These are phyloP conservation scores for Hypoxylon fuscum DNA, from an alignment of 495 filamentous ascomycete genomes.

Conservation along the genomic window DNA sequence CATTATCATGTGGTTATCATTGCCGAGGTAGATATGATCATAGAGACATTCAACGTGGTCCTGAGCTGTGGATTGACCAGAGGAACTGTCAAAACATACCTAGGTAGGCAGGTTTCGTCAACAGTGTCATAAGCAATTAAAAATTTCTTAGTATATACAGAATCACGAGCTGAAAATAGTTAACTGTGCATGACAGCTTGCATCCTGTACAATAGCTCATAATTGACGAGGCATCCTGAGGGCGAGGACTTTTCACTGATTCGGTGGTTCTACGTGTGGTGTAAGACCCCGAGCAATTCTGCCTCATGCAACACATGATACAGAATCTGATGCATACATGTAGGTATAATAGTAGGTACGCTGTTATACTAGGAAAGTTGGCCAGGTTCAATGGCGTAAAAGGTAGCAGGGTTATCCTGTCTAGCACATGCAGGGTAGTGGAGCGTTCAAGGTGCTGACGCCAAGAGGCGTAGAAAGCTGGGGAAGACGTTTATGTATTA, in stretches of 20 bases:
- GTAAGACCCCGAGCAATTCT: not conserved
- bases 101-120: too few species aligned
- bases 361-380: not conserved
- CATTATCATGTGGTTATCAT: too few species aligned
- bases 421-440: not conserved
- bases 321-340: too few species aligned
- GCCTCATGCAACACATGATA: not conserved
- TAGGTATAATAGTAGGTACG: not conserved
- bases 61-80: too few species aligned
- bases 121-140: too few species aligned
- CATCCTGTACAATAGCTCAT: not conserved
- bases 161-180: too few species aligned
- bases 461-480: conserved; percentile 8
- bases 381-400: not conserved
- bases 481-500: not conserved
- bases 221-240: not conserved
- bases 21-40: too few species aligned
- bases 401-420: not conserved
- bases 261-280: not conserved
- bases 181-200: not conserved
- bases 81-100: too few species aligned
- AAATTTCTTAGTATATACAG: too few species aligned
- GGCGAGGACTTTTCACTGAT: not conserved
- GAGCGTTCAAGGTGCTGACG: conserved; percentile 2
- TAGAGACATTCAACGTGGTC: too few species aligned